A percentile compares a stretch with the other conserved stretches of the same genome.
phyloP scores from a whole-genome alignment of 495 filamentous ascomycete species.

The Hypomontagnella submonticulosa region DNA sequence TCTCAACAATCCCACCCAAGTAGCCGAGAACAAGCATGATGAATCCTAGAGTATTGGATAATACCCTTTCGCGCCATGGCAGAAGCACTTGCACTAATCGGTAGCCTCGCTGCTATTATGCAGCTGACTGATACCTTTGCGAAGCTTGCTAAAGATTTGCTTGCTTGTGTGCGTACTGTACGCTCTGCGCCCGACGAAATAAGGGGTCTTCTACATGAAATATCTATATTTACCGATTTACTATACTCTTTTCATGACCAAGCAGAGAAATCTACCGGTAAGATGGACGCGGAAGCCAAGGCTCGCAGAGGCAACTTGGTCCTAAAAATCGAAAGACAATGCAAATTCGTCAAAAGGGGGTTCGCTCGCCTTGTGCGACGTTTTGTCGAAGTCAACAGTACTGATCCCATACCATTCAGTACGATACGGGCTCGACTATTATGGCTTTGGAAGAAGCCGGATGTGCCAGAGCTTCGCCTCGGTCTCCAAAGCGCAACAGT shows the following conservation, averaged over 20 bases:
- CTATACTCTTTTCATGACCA: conserved; percentile 24
- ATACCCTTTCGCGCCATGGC: conserved; percentile 18
- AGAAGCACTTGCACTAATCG: conserved; percentile 30
- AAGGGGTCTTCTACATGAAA: conserved; percentile 29
- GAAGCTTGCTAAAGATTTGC: conserved; percentile 19
- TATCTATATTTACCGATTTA: conserved; percentile 23
- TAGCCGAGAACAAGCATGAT: not conserved
- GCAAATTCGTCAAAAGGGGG: conserved; percentile 25
- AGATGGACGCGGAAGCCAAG: conserved; percentile 14
- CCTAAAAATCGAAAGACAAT: conserved; percentile 30
- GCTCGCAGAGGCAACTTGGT: conserved; percentile 13
- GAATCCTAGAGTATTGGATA: not conserved
- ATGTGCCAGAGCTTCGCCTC: conserved; percentile 31
- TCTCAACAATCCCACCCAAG: not conserved
- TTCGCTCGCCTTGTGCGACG: conserved; percentile 27
- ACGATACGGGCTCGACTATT: conserved; percentile 21
- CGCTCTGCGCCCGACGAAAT: conserved; percentile 35
- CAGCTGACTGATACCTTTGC: conserved; percentile 21
- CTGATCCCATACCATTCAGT: conserved; percentile 14
- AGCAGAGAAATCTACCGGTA: conserved; percentile 3
- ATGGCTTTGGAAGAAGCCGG: conserved; percentile 36
- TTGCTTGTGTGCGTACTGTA: conserved; percentile 16
- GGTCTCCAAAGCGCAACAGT: conserved; percentile 30
- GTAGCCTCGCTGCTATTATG: conserved; percentile 37
- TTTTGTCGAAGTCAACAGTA: conserved; percentile 27